Conservation (phyloP, 176 grass and related monocot species). For the Carex kokanica region DNA sequence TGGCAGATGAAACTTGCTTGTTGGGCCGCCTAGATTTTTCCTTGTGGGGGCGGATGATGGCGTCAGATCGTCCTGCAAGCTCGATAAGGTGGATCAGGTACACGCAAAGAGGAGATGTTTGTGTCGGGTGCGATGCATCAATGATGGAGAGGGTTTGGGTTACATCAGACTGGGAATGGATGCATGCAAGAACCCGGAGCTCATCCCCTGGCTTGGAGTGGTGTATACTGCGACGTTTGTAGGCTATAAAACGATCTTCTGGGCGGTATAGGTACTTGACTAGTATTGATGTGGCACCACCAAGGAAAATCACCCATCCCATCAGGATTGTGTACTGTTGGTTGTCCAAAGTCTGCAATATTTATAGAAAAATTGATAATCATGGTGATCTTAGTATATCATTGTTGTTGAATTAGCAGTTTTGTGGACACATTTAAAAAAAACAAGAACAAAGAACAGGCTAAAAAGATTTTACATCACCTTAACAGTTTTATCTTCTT, state of each 20-base stretch:
- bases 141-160: slow-evolving; percentile 49
- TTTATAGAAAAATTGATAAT: not conserved
- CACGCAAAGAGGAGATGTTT: slow-evolving; percentile 34
- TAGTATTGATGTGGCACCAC: slow-evolving; percentile 29
- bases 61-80: slow-evolving; percentile 54
- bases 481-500: not conserved
- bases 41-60: slow-evolving; percentile 52
- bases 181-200: slow-evolving; percentile 59
- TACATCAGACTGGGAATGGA: slow-evolving; percentile 65
- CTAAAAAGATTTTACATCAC: not conserved
- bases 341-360: slow-evolving; percentile 27
- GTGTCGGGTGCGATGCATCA: slow-evolving; percentile 39
- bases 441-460: not conserved
- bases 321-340: slow-evolving; percentile 51
- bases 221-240: slow-evolving; percentile 54
- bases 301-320: slow-evolving; percentile 42
- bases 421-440: not conserved
- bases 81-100: slow-evolving; percentile 75
- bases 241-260: slow-evolving; percentile 61
- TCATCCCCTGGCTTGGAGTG: slow-evolving; percentile 49
- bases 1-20: slow-evolving; percentile 32
- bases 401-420: not conserved
- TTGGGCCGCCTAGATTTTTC: slow-evolving; percentile 7
- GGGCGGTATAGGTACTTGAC: slow-evolving; percentile 71
- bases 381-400: not conserved